These are phyloP conservation scores for Phytophthora litchii DNA, from an alignment of 352 stramenopile genomes.

Conservation along the genomic window DNA sequence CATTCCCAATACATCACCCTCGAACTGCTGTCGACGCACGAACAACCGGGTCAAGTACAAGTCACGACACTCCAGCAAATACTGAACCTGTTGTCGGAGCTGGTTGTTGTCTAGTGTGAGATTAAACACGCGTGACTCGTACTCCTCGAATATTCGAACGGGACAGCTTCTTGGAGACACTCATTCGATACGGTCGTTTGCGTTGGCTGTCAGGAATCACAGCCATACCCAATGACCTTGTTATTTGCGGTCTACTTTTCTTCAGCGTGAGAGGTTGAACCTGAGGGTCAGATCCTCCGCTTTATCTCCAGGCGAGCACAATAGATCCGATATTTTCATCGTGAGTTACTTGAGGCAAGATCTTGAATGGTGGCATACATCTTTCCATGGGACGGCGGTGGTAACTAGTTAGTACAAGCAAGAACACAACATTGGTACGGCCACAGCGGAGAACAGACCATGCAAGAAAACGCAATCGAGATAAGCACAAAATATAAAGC, in stretches of 20 bases:
- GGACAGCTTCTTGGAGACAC: constrained; percentile 7
- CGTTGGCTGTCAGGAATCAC: constrained; percentile 18
- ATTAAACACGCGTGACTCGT: constrained; percentile 26
- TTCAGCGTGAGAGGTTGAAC: too few species aligned
- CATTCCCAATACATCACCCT: constrained; percentile 8
- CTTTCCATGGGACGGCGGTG: too few species aligned
- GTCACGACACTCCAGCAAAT: constrained; percentile 20
- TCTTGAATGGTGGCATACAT: too few species aligned
- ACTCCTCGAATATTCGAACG: neutral
- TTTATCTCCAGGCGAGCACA: constrained; percentile 2
- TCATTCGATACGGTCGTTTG: constrained; percentile 23
- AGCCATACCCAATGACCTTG: too few species aligned
- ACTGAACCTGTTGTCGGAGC: constrained; percentile 19
- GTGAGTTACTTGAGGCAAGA: too few species aligned
- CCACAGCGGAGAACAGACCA: too few species aligned
- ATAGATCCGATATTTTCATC: constrained; percentile 18
- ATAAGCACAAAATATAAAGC: constrained; percentile 9
- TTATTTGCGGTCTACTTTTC: too few species aligned
- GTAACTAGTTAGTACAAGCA: too few species aligned
- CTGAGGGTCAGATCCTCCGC: too few species aligned
- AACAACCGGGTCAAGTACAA: constrained; percentile 18
- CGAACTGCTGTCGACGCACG: constrained; percentile 12
- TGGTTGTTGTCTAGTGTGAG: constrained; percentile 35
- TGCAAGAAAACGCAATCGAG: too few species aligned
- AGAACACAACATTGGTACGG: too few species aligned